phyloP scores from a whole-genome alignment of 2,329 filamentous ascomycete species.

The Calonectria honghensis region DNA sequence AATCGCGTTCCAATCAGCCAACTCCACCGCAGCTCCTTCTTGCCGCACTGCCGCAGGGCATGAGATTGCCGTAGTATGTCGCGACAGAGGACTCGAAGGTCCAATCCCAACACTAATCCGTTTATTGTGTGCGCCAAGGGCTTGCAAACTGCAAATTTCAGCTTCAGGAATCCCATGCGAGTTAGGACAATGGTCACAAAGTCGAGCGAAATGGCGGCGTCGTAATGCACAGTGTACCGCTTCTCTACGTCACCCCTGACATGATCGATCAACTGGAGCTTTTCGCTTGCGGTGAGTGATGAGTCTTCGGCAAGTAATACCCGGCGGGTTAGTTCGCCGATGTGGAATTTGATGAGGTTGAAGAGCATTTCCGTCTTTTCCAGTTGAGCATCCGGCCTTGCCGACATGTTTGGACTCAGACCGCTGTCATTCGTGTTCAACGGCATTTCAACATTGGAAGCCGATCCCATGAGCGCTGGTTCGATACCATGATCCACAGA shows the following conservation, averaged over 20 bases:
- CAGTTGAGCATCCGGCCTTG: background rate
- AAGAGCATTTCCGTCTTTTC: constrained; percentile 35
- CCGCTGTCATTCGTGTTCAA: constrained; percentile 23
- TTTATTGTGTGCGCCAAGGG: background rate
- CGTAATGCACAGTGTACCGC: constrained; percentile 23
- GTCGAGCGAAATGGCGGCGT: constrained; percentile 17
- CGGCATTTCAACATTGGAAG: constrained; percentile 3
- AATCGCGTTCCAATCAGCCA: constrained; percentile 25
- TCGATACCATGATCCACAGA: constrained; percentile 71
- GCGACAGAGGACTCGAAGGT: constrained; percentile 28
- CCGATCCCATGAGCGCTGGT: constrained; percentile 35
- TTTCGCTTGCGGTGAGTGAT: constrained; percentile 15
- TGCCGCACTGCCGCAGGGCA: constrained; percentile 29
- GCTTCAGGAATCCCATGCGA: constrained; percentile 22
- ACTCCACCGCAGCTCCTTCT: constrained; percentile 29
- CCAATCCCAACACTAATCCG: background rate
- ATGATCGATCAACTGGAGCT: constrained; percentile 6
- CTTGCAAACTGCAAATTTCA: constrained; percentile 11
- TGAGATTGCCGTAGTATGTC: constrained; percentile 35
- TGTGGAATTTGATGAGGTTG: constrained; percentile 11
- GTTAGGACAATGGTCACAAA: constrained; percentile 17
- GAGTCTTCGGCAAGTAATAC: constrained; percentile 28
- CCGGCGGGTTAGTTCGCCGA: constrained; percentile 10
- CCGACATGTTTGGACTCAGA: background rate
- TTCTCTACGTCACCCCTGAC: constrained; percentile 12